phyloP scores from a whole-genome alignment of 2,329 filamentous ascomycete genomes.

The Gyromitra esculenta region DNA sequence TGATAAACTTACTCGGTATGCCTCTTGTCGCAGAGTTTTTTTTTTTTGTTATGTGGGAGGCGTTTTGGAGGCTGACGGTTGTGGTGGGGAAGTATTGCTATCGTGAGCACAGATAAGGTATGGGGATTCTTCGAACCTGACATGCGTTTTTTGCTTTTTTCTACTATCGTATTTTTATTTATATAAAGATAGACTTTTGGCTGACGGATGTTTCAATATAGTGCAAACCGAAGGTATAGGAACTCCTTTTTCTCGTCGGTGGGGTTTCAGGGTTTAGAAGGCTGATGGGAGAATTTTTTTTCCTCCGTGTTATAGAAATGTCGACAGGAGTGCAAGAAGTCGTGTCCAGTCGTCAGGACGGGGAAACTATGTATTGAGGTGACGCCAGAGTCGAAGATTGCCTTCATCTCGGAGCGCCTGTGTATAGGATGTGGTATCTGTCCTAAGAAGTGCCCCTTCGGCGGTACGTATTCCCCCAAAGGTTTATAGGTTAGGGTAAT shows the following conservation, averaged over 20 bases:
- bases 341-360: conserved; percentile 94
- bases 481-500: background rate
- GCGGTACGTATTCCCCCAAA: conserved; percentile 66
- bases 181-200: conserved; percentile 60
- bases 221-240: conserved; percentile 84
- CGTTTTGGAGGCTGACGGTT: conserved; percentile 18
- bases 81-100: conserved; percentile 79
- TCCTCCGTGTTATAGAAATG: conserved; percentile 76
- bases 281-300: conserved; percentile 57
- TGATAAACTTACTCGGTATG: conserved; percentile 94
- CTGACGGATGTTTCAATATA: conserved; percentile 61
- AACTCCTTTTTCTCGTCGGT: conserved; percentile 24
- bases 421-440: conserved; percentile 99
- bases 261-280: conserved; percentile 53
- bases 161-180: conserved; percentile 46
- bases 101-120: conserved; percentile 98
- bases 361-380: conserved; percentile 99
- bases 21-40: conserved; percentile 56
- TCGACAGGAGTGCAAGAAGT: conserved; percentile 98
- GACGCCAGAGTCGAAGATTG: conserved; percentile 84
- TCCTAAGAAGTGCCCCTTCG: conserved; percentile 98
- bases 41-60: conserved; percentile 28
- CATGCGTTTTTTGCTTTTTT: conserved; percentile 60
- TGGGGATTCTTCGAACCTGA: conserved; percentile 57
- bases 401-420: conserved; percentile 95